A percentile compares a stretch with the other conserved stretches of the same genome.
Evolutionary conservation across 2,329 filamentous ascomycete species (phyloP).

Genomic region (Colletotrichum sp.): DNA sequence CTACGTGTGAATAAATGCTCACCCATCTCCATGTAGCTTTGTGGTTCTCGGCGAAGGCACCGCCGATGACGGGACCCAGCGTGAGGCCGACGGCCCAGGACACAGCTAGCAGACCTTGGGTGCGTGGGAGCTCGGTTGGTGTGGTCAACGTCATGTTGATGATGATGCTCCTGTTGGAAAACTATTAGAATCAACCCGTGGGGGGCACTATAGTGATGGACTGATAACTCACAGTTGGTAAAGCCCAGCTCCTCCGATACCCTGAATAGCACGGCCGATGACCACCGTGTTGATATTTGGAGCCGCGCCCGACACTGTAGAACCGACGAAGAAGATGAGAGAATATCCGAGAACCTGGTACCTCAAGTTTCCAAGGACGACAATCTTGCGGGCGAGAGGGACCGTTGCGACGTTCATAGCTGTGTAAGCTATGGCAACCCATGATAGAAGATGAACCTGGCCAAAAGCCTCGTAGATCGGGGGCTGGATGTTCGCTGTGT

Average conservation of each 20-base stretch:
- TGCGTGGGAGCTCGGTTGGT: constrained; percentile 24
- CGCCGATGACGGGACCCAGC: constrained; percentile 28
- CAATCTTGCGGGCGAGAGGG: constrained; percentile 37
- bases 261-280: constrained; percentile 35
- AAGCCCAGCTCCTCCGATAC: constrained; percentile 31
- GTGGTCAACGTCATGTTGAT: constrained; percentile 28
- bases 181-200: neutral
- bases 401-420: constrained; percentile 36
- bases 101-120: constrained; percentile 30
- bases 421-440: constrained; percentile 42
- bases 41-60: constrained; percentile 36
- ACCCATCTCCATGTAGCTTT: constrained; percentile 46
- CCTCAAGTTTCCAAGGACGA: constrained; percentile 35
- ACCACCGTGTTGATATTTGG: constrained; percentile 32
- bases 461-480: constrained; percentile 59
- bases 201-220: neutral
- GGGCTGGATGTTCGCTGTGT: constrained; percentile 59
- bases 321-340: constrained; percentile 31
- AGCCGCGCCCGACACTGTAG: constrained; percentile 33
- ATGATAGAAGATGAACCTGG: constrained; percentile 40
- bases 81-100: constrained; percentile 27
- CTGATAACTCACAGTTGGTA: constrained; percentile 32
- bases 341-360: constrained; percentile 28
- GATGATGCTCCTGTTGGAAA: neutral
- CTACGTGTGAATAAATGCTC: neutral